Evolutionary conservation across 352 stramenopile genomes (phyloP).

Genomic region (Phytophthora syringae): DNA sequence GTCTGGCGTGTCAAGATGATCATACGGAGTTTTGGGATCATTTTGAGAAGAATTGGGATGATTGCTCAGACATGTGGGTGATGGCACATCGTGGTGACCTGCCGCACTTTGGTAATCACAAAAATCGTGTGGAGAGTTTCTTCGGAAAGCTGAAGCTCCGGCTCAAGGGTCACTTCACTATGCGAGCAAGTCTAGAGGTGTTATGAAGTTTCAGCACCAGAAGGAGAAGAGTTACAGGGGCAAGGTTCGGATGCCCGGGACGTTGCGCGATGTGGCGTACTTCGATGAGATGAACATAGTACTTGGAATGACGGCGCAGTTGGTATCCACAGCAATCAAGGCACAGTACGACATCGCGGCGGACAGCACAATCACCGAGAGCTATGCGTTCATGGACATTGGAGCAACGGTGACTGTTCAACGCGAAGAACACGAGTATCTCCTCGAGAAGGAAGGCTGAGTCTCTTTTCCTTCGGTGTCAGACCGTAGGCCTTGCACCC

Average conservation of each 20-base stretch:
- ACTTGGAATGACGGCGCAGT: not conserved
- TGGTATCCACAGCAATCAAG: not conserved
- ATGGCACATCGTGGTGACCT: conserved; percentile 8
- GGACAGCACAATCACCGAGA: not conserved
- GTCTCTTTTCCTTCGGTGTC: too few species aligned
- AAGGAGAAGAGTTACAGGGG: not conserved
- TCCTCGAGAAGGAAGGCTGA: conserved; percentile 5
- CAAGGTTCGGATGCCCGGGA: not conserved
- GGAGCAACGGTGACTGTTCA: not conserved
- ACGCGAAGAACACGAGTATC: not conserved
- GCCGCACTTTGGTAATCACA: conserved; percentile 14
- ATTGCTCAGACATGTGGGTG: conserved; percentile 13
- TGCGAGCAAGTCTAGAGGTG: not conserved
- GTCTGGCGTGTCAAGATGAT: not conserved
- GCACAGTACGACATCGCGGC: not conserved
- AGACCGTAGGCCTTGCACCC: too few species aligned
- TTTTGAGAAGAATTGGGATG: conserved; percentile 13
- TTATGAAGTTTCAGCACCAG: not conserved
- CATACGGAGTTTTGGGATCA: not conserved
- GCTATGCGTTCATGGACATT: conserved; percentile 2
- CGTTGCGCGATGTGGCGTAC: not conserved
- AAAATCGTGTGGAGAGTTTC: conserved; percentile 10
- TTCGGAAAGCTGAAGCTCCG: conserved; percentile 12
- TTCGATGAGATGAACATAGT: not conserved
- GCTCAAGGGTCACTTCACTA: not conserved